Evolutionary conservation across 345 rosid species (phyloP).

Genomic region (Viola odorata): DNA sequence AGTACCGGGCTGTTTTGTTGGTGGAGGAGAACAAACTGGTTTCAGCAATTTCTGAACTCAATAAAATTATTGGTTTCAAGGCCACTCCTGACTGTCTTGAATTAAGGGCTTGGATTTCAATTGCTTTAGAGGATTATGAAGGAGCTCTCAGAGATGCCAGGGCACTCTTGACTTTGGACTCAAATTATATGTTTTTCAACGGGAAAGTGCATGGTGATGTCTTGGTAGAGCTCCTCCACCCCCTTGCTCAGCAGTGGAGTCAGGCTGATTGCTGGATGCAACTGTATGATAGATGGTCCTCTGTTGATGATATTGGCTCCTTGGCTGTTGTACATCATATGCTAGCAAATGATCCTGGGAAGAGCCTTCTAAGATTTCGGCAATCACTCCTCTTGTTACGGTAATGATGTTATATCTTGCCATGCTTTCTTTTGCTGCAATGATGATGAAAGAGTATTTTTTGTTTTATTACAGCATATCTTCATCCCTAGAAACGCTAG

Average conservation of each 20-base stretch:
- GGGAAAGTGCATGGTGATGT: constrained; percentile 63
- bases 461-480: background rate
- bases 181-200: constrained; percentile 68
- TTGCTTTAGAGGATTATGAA: constrained; percentile 72
- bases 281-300: constrained; percentile 88
- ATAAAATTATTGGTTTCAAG: constrained; percentile 69
- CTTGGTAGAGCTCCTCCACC: constrained; percentile 64
- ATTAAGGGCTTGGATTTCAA: constrained; percentile 81
- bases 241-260: constrained; percentile 70
- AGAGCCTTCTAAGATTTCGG: constrained; percentile 77
- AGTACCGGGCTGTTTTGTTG: constrained; percentile 62
- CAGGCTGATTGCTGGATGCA: constrained; percentile 98
- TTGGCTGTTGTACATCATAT: constrained; percentile 88
- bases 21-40: constrained; percentile 63
- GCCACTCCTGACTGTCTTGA: constrained; percentile 83
- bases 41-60: constrained; percentile 71
- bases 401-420: constrained; percentile 21
- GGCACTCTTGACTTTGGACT: constrained; percentile 79
- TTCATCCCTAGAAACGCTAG: too few relatives aligned
- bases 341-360: constrained; percentile 82
- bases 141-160: constrained; percentile 75
- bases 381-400: constrained; percentile 90
- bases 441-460: background rate
- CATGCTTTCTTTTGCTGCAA: background rate
- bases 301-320: constrained; percentile 93